Evolutionary conservation across 75 land plant genomes (phyloP), one percentile per base, ranked within the genome.

Genomic region (Cunninghamia lanceolata): DNA sequence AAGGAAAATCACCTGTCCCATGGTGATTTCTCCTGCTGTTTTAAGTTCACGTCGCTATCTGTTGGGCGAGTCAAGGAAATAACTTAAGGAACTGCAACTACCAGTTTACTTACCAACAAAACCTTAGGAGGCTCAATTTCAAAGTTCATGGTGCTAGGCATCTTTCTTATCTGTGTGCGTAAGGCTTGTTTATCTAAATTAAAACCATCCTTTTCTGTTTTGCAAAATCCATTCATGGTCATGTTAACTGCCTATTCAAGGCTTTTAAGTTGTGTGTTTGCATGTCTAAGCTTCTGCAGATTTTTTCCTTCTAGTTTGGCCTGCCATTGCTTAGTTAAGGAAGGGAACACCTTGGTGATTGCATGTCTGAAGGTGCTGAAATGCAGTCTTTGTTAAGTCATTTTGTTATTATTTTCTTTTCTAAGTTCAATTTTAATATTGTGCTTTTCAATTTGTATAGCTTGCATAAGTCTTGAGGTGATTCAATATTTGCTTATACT

Each of bases 401-500:
- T 84, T 66, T 56, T 13, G 21, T 84, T 8, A 66, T 84, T 53
- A 9, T 14, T 38, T 2, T 3, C 42, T 6, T 34, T 63, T 30
- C 21, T 38, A 30, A 38, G 39, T 84, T 84, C 4, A n/a, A 68
- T 66, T 42, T 79, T 16, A 42, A 32, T 54, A 46, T 38, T 17
- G 53, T 89, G 66, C 30, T 85, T 85, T 63, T 73, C 53, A n/a
- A 43, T 11, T 73, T 11, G 14, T 35, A 77, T 91, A 83, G 45
- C 45, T 25, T 80, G 21, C 46, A 80, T 80, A 43, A 80, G 46
- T 80, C 11, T 43, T 80, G 50, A 28, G 14, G 9, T 80, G n/a
- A 80, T 25, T 80, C 21, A 43, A 21, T 80, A 43, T 14, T 28
- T 9, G 3, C 39, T 79, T 80, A 30, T 43, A 3, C 32, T 43